Conservation (phyloP, 306 rosid species). For the Herpetospermum pedunculosum region DNA sequence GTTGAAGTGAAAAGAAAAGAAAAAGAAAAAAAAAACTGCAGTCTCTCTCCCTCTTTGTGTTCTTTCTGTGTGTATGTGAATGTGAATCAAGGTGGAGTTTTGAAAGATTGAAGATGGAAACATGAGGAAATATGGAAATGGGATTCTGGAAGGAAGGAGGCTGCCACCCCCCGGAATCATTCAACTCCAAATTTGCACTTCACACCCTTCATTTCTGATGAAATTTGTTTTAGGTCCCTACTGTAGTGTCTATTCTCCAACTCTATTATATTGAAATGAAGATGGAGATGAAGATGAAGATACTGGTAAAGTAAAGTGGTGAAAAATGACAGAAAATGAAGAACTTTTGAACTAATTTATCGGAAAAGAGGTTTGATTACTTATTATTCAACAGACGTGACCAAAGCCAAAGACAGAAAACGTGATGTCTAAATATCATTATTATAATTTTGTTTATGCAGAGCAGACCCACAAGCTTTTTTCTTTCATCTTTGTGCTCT, state of each 20-base stretch:
- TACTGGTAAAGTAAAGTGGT: background rate
- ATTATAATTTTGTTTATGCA: background rate
- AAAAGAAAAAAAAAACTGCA: background rate
- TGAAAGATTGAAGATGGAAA: background rate
- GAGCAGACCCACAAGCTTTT: background rate
- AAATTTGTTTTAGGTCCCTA: background rate
- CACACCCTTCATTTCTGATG: background rate
- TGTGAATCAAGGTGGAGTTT: background rate
- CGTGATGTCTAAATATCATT: background rate
- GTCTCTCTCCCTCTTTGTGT: background rate
- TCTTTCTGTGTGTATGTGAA: background rate
- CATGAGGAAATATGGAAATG: background rate
- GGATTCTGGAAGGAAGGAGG: background rate
- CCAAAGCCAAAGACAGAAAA: background rate
- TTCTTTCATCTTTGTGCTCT: slow-evolving; percentile 1
- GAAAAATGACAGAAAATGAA: background rate
- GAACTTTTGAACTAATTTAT: background rate
- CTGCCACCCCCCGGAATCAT: background rate
- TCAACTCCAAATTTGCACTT: background rate
- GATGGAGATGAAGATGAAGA: background rate
- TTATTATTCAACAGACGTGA: background rate
- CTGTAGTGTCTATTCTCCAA: background rate
- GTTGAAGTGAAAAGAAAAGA: too few species aligned
- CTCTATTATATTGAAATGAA: background rate
- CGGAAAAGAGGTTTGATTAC: background rate